phyloP scores from a whole-genome alignment of 2,329 filamentous ascomycete genomes.

The Monilinia laxa region DNA sequence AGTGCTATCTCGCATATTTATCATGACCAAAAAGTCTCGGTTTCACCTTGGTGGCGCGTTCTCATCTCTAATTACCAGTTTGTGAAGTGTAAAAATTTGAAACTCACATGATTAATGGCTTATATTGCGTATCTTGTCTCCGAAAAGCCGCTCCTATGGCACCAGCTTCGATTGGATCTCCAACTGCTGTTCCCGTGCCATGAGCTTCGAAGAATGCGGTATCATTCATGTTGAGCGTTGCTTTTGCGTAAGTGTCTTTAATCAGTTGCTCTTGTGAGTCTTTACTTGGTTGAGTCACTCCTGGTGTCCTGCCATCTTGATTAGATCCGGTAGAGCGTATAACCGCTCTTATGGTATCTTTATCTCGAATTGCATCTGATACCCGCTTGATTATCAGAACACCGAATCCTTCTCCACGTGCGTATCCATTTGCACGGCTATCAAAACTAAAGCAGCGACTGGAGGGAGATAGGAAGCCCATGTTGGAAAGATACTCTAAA shows the following conservation, averaged over 20 bases:
- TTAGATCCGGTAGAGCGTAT: constrained; percentile 46
- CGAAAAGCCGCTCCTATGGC: background rate
- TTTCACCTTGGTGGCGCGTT: background rate
- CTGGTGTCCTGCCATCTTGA: constrained; percentile 53
- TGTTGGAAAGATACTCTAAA: constrained; percentile 32
- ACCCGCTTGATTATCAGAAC: constrained; percentile 60
- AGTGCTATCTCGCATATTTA: too few species aligned
- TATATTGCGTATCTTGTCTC: too few species aligned
- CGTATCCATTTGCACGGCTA: constrained; percentile 60
- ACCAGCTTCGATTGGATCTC: constrained; percentile 6
- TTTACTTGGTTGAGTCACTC: constrained; percentile 54
- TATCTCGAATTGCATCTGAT: constrained; percentile 55
- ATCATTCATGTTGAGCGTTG: constrained; percentile 16
- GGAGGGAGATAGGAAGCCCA: constrained; percentile 20
- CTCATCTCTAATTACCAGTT: too few species aligned
- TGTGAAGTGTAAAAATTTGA: too few species aligned
- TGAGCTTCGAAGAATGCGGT: constrained; percentile 12
- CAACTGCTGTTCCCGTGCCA: constrained; percentile 12
- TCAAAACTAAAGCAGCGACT: constrained; percentile 56
- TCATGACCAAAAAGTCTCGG: background rate
- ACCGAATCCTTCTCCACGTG: constrained; percentile 59
- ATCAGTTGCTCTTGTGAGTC: constrained; percentile 42
- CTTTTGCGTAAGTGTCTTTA: constrained; percentile 21
- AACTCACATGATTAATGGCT: too few species aligned
- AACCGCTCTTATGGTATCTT: constrained; percentile 55